phyloP scores from a whole-genome alignment of 352 stramenopile genomes.

The Pythium dissimile region DNA sequence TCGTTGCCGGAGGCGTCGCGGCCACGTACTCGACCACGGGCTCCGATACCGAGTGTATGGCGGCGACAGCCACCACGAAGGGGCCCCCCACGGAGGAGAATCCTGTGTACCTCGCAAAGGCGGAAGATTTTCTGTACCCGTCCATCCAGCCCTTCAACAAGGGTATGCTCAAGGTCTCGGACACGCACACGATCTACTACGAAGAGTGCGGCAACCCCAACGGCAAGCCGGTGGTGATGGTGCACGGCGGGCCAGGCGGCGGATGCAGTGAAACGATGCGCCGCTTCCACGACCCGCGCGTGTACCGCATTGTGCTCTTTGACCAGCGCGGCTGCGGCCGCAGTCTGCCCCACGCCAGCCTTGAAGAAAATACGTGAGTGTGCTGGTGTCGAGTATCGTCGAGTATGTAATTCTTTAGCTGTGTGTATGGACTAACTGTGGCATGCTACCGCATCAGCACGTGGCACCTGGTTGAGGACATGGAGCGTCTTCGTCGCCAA shows the following conservation, averaged over 20 bases:
- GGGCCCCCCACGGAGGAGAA: neutral
- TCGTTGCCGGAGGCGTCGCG: slow-evolving; percentile 1
- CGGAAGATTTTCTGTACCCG: slow-evolving; percentile 82
- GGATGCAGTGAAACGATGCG: slow-evolving; percentile 88
- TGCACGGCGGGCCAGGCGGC: slow-evolving; percentile 92
- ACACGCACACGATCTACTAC: slow-evolving; percentile 88
- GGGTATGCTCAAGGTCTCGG: slow-evolving; percentile 77
- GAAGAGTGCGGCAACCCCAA: slow-evolving; percentile 86
- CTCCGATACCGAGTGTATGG: slow-evolving; percentile 14
- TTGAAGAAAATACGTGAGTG: slow-evolving; percentile 85
- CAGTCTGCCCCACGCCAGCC: slow-evolving; percentile 80
- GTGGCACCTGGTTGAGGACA: slow-evolving; percentile 91
- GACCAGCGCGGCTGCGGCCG: slow-evolving; percentile 92
- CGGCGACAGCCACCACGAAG: neutral
- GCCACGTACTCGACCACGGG: slow-evolving; percentile 16
- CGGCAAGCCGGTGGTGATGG: slow-evolving; percentile 90
- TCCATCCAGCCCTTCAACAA: slow-evolving; percentile 77
- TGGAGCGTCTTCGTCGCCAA: slow-evolving; percentile 87
- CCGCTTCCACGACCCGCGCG: slow-evolving; percentile 89
- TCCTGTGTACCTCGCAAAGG: slow-evolving; percentile 34
- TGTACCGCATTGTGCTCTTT: slow-evolving; percentile 92
- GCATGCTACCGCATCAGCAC: slow-evolving; percentile 37
- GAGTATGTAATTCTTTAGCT: neutral
- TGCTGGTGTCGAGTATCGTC: neutral
- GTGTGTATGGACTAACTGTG: neutral